Evolutionary conservation across 108 stramenopile species (phyloP).

Genomic region (Conticribra guillardii): DNA sequence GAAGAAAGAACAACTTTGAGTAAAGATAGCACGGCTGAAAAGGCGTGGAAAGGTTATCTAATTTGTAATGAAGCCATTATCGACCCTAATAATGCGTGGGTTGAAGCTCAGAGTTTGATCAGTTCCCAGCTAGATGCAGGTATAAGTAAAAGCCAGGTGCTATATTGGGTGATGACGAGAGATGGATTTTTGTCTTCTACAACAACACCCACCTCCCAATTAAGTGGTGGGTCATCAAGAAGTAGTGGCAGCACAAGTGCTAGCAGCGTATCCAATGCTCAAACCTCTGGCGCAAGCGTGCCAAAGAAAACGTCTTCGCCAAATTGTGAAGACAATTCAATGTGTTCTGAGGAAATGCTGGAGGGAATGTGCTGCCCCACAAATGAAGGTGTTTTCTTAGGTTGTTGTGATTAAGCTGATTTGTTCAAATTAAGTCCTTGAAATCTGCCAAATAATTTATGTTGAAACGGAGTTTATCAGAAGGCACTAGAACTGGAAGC

Average conservation of each 20-base stretch:
- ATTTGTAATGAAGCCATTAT: constrained; percentile 72
- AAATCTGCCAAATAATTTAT: no score
- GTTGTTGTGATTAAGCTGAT: constrained; percentile 51
- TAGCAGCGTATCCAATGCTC: no score
- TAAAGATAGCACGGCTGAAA: constrained; percentile 53
- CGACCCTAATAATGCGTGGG: constrained; percentile 77
- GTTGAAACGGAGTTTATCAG: no score
- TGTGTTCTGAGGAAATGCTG: constrained; percentile 37
- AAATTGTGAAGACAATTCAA: constrained; percentile 46
- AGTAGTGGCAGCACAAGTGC: constrained; percentile 1
- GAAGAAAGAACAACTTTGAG: constrained; percentile 43
- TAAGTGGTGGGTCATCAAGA: background rate
- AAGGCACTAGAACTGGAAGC: no score
- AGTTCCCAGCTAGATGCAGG: constrained; percentile 77
- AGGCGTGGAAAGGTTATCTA: constrained; percentile 82
- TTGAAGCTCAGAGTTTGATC: constrained; percentile 62
- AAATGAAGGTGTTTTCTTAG: constrained; percentile 18
- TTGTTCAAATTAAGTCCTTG: no score
- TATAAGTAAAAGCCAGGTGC: constrained; percentile 81
- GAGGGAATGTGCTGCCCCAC: constrained; percentile 67
- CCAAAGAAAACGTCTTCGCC: background rate
- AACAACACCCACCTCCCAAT: constrained; percentile 5
- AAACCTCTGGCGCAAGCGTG: background rate
- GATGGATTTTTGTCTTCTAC: constrained; percentile 53
- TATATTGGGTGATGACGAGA: constrained; percentile 72